Evolutionary conservation across 257 asterid species (phyloP).

Genomic region (Solanum piurae): DNA sequence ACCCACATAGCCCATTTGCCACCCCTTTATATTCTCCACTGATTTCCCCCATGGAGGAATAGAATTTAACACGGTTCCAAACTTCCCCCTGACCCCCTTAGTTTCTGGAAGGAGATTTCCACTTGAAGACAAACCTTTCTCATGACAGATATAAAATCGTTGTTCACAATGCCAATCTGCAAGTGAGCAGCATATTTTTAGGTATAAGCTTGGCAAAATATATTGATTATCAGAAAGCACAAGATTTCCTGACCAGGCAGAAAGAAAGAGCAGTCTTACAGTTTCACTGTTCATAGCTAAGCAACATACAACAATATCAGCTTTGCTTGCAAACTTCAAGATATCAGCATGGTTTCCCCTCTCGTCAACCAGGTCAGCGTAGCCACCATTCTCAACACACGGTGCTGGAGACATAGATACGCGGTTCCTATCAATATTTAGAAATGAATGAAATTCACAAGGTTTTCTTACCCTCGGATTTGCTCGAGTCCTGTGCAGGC

Average conservation of each 20-base stretch:
- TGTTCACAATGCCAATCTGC: conserved; percentile 75
- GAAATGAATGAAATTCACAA: not conserved
- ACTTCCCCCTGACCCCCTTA: not conserved
- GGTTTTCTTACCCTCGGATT: not conserved
- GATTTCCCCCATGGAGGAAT: not conserved
- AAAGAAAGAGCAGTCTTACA: conserved; percentile 21
- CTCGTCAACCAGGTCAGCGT: conserved; percentile 53
- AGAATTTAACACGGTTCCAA: not conserved
- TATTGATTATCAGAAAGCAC: not conserved
- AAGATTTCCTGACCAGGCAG: not conserved
- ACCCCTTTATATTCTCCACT: not conserved
- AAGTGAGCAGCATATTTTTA: conserved; percentile 3
- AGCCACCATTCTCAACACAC: not conserved
- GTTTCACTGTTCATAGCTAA: conserved; percentile 68
- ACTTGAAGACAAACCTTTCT: conserved; percentile 49
- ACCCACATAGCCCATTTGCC: not conserved
- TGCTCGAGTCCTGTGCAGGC: conserved; percentile 11
- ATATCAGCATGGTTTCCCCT: conserved; percentile 71
- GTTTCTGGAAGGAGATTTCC: not conserved
- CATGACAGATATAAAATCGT: conserved; percentile 72
- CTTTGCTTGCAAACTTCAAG: conserved; percentile 55
- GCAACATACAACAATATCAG: conserved; percentile 89
- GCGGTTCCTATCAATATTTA: not conserved
- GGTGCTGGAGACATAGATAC: not conserved
- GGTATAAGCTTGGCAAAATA: not conserved